phyloP scores from a whole-genome alignment of 495 filamentous ascomycete genomes.

The Aeminium ludgeri region DNA sequence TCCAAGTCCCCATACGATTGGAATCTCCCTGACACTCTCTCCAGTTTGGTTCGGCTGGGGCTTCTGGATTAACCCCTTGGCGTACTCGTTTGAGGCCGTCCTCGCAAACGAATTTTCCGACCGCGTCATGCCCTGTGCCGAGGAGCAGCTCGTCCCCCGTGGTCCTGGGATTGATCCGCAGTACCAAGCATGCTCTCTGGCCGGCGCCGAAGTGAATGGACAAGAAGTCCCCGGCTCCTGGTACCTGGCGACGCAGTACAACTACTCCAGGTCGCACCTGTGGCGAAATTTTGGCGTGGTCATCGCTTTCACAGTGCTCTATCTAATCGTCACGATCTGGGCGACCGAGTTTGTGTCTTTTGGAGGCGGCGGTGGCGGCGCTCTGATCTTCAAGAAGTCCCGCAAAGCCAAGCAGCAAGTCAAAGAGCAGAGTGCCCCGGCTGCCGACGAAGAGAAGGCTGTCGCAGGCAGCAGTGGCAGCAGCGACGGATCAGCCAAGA shows the following conservation, averaged over 20 bases:
- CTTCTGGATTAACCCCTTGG: conserved; percentile 36
- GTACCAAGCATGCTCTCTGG: conserved; percentile 44
- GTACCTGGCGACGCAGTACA: conserved; percentile 37
- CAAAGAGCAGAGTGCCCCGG: conserved; percentile 20
- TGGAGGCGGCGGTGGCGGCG: conserved; percentile 26
- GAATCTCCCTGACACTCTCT: too few species aligned
- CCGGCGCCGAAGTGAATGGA: conserved; percentile 34
- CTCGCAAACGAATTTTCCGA: conserved; percentile 38
- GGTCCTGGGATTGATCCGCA: conserved; percentile 35
- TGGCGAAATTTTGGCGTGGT: conserved; percentile 50
- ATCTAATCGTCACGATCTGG: conserved; percentile 22
- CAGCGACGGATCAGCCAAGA: conserved; percentile 4
- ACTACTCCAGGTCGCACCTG: conserved; percentile 38
- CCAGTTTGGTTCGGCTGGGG: conserved; percentile 48
- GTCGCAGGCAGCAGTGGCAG: conserved; percentile 10
- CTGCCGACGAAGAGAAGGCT: conserved; percentile 33
- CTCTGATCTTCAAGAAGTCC: conserved; percentile 52
- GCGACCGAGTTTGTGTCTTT: conserved; percentile 23
- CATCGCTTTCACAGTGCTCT: conserved; percentile 32
- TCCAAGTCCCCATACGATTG: too few species aligned
- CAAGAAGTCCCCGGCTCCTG: conserved; percentile 35
- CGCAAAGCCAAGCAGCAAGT: conserved; percentile 39
- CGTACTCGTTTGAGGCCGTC: conserved; percentile 42
- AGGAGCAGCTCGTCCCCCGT: conserved; percentile 28
- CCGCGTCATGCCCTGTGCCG: conserved; percentile 39